Evolutionary conservation across 768 basidiomycete species (phyloP).

Genomic region (Pleurotus tuoliensis): DNA sequence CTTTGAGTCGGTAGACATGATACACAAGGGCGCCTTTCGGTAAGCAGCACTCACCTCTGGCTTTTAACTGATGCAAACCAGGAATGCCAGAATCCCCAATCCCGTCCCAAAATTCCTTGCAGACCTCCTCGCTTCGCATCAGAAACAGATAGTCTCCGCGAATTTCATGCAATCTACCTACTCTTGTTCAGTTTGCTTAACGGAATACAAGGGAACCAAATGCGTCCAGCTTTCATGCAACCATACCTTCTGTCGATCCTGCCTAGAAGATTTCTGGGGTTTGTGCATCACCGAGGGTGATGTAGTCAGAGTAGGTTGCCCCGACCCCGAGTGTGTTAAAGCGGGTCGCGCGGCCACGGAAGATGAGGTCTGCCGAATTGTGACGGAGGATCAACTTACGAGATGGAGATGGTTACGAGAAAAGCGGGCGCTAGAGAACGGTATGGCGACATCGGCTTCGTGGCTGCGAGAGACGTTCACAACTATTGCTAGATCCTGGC

Average conservation of each 20-base stretch:
- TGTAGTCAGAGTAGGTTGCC: slow-evolving; percentile 72
- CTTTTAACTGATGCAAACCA: slow-evolving; percentile 6
- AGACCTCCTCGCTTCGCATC: slow-evolving; percentile 43
- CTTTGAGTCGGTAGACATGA: slow-evolving; percentile 40
- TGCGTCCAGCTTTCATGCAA: slow-evolving; percentile 68
- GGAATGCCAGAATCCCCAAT: slow-evolving; percentile 45
- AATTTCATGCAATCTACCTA: slow-evolving; percentile 65
- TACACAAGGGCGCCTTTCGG: slow-evolving; percentile 32
- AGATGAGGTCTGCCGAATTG: slow-evolving; percentile 70
- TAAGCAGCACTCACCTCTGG: slow-evolving; percentile 20
- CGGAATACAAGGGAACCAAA: slow-evolving; percentile 66
- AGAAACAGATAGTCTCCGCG: slow-evolving; percentile 39
- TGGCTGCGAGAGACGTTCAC: background rate
- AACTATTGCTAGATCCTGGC: slow-evolving; percentile 54
- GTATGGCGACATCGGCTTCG: slow-evolving; percentile 29
- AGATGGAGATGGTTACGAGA: slow-evolving; percentile 79
- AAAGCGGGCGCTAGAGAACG: slow-evolving; percentile 70
- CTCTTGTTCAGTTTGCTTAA: slow-evolving; percentile 74
- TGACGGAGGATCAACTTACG: slow-evolving; percentile 56
- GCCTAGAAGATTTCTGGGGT: slow-evolving; percentile 79
- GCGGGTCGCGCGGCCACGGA: slow-evolving; percentile 52
- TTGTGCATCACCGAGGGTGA: slow-evolving; percentile 80
- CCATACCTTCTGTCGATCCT: slow-evolving; percentile 83
- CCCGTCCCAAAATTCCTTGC: slow-evolving; percentile 52
- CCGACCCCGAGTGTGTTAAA: slow-evolving; percentile 79